Conservation (phyloP, 495 filamentous ascomycete genomes). For the Cairneyella variabilis region DNA sequence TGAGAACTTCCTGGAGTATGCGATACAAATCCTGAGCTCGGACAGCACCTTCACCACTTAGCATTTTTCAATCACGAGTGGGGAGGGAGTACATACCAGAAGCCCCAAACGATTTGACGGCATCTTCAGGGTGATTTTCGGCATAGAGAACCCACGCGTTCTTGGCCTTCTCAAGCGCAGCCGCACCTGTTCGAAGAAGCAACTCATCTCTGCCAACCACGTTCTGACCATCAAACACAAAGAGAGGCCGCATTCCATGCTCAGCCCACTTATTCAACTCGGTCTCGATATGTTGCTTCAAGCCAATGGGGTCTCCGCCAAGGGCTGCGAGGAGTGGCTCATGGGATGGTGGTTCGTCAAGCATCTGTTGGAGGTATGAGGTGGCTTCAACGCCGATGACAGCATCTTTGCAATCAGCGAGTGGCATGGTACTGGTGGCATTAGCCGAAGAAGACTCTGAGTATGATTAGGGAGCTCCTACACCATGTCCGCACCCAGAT, state of each 20-base stretch:
- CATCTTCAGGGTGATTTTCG: constrained; percentile 68
- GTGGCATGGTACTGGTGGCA: constrained; percentile 7
- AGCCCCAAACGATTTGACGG: constrained; percentile 77
- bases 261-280: constrained; percentile 68
- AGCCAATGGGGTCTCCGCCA: constrained; percentile 80
- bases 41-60: too few species aligned
- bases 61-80: too few species aligned
- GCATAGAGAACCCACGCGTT: constrained; percentile 86
- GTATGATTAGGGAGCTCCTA: not conserved
- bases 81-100: constrained; percentile 73
- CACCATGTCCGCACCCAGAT: not conserved
- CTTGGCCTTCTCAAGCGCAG: constrained; percentile 46
- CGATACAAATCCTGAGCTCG: constrained; percentile 60
- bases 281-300: constrained; percentile 64
- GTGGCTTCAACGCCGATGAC: constrained; percentile 71
- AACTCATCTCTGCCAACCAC: constrained; percentile 65
- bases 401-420: constrained; percentile 19
- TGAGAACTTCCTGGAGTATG: constrained; percentile 70
- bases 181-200: constrained; percentile 38
- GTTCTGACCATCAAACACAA: constrained; percentile 86
- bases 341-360: constrained; percentile 60
- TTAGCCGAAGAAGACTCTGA: not conserved
- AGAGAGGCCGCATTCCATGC: constrained; percentile 63
- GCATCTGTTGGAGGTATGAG: constrained; percentile 75
- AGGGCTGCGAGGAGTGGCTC: constrained; percentile 88